Evolutionary conservation across 768 basidiomycete genomes (phyloP).

Genomic region (Kwoniella mangroviensis): DNA sequence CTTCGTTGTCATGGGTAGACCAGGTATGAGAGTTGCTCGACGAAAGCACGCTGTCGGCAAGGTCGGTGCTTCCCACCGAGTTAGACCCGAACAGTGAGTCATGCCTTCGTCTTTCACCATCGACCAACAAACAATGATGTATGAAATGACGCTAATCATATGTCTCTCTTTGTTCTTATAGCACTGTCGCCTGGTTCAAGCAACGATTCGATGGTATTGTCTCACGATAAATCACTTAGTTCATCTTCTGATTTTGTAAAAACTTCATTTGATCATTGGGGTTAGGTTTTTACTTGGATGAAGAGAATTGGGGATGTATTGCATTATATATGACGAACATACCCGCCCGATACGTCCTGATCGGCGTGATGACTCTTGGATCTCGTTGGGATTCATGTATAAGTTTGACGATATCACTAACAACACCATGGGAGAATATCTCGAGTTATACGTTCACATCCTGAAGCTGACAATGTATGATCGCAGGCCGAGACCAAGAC

Average conservation of each 20-base stretch:
- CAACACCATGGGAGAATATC: too few species aligned
- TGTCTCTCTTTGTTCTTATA: conserved; percentile 1
- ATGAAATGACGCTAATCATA: too few species aligned
- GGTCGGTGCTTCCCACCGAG: conserved; percentile 84
- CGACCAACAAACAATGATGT: too few species aligned
- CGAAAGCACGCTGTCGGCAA: conserved; percentile 86
- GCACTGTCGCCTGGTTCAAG: conserved; percentile 97
- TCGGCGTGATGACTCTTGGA: too few species aligned
- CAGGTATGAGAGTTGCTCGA: conserved; percentile 86
- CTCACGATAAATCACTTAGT: conserved; percentile 43
- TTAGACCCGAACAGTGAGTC: conserved; percentile 82
- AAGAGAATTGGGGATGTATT: conserved; percentile 13
- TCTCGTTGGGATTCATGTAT: too few species aligned
- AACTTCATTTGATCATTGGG: background rate
- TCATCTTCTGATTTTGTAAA: background rate
- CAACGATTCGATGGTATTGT: conserved; percentile 98
- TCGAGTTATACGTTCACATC: too few species aligned
- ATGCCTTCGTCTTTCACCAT: background rate
- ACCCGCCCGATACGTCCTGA: too few species aligned
- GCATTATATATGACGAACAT: background rate
- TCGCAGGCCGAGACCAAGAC: too few species aligned
- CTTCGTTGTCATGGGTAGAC: conserved; percentile 85
- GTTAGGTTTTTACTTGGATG: background rate
- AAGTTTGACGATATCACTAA: too few species aligned
- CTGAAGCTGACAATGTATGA: too few species aligned